These are phyloP conservation scores for Dactylellina cionopaga DNA, from an alignment of 2,329 filamentous ascomycete genomes.

Conservation along the genomic window DNA sequence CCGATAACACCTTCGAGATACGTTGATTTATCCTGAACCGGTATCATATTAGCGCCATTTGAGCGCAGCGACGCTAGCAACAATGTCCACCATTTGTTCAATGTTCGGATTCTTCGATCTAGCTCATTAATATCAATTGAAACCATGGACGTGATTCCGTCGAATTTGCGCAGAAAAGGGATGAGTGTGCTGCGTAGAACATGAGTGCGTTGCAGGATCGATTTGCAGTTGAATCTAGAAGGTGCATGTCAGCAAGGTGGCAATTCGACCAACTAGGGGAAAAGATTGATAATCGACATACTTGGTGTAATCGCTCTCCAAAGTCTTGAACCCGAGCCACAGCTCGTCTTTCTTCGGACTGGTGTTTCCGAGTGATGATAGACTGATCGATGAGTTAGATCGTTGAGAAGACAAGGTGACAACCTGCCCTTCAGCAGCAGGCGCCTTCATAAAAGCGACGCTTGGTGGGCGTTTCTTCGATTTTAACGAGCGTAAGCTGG, in stretches of 20 bases:
- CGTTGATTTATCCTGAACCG: constrained; percentile 82
- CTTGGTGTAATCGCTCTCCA: constrained; percentile 76
- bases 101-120: constrained; percentile 78
- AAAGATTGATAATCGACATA: constrained; percentile 58
- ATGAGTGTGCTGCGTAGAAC: constrained; percentile 77
- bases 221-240: constrained; percentile 75
- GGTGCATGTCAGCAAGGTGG: constrained; percentile 17
- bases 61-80: constrained; percentile 84
- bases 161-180: constrained; percentile 79
- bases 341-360: constrained; percentile 72
- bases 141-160: constrained; percentile 73
- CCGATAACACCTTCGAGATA: constrained; percentile 81
- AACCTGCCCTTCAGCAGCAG: constrained; percentile 44
- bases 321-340: constrained; percentile 73
- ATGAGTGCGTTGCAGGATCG: constrained; percentile 77
- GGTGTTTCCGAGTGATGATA: constrained; percentile 42
- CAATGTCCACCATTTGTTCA: constrained; percentile 91
- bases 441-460: constrained; percentile 50
- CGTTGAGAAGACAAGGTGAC: constrained; percentile 47
- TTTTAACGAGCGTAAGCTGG: constrained; percentile 39
- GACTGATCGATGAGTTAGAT: constrained; percentile 33
- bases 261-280: constrained; percentile 46
- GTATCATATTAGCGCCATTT: constrained; percentile 74
- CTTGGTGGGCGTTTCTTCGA: constrained; percentile 42
- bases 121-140: constrained; percentile 79